Evolutionary conservation across 2,329 filamentous ascomycete genomes (phyloP), one percentile per base, ranked within the genome.

Genomic region (Didymella keratinophila): DNA sequence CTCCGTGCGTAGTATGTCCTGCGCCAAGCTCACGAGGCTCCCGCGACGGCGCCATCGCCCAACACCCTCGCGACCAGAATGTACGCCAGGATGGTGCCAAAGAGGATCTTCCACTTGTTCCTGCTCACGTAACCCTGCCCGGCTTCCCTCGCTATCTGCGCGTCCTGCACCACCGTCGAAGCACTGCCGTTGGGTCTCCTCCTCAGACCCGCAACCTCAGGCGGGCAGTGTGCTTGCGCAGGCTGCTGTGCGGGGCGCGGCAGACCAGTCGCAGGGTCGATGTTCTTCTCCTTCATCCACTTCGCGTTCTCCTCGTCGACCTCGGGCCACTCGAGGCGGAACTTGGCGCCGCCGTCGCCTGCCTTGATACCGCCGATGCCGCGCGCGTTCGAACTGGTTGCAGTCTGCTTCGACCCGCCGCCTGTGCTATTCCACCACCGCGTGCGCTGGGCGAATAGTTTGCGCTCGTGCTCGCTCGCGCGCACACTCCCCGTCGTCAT

Each of bases 381-480:
- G 41, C 64, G 61, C 34, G 63, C 64, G 58, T 66, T 72, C 12
- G 64, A 60, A 82, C 75, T 44, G 20, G 60, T 52, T 16, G 36
- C 79, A 83, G 21, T 80, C 76, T 65, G 61, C 84, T 87, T 75
- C 2, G 89, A 90, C 8, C 94, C 94, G 51, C 92, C 93, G 39
- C 94, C 93, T 0, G 94, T 98, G 32, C 89, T 91, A 79, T 99
- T 99, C 93, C 93, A 98, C 95, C 95, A 99, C 53, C 91, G 83
- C 16, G 92, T 91, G 62, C 91, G 85, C 23, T 85, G 83, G 0
- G 95, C 93, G 48, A 93, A 87, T 69, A 89, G 85, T 75, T 87
- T 89, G 61, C 94, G 87, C 81, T 98, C 93, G 3, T 85, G 82
- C 48, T 91, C 86, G 0, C 87, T 89, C 18, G 89, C 91, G 6